Base-by-base conservation (phyloP, 2,329 filamentous ascomycete genomes). In the Aspergillus alliaceus region DNA sequence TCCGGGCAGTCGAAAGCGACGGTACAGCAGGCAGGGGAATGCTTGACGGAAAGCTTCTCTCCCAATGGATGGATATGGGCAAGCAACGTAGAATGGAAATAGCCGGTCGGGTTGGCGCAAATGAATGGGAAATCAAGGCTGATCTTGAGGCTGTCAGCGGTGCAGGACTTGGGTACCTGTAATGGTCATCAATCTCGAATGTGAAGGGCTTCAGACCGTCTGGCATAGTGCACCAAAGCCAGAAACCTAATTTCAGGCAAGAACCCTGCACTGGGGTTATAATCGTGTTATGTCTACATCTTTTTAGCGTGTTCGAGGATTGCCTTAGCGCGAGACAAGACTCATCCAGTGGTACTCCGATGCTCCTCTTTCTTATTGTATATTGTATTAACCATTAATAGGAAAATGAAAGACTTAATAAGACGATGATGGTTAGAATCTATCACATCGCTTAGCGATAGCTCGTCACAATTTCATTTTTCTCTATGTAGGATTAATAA, bases 21-120 rank as follows among this genome's bases (percentile, higher is more conserved):
- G 68, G 75, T 57, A 62, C 78, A 59, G 56, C 84, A 77, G 63
- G 84, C 1, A 79, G 90, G 18, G 86, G 84, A 2, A 83, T 96
- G 51, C 82, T 97, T 4, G 93, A 97, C 70, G 92, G 91, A 0
- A 83, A 82, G n/a, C 69, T 96, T 39, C 72, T 96, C 59, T 81
- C 84, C 58, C 77, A 91, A 56, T 95, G 91, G 86, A 82, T 84
- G 39, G 91, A 95, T 75, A 73, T 96, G 61, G 84, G 89, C 6
- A 87, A 86, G 42, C 86, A 88, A 50, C 85, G 88, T 62, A 80
- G 88, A 64, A 82, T 80, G 6, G 92, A 96, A 75, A 86, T 93
- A 46, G 84, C 91, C 1, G 84, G 86, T 0, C 84, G 91, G 63
- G 88, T 90, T 2, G 93, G 91, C 11, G 83, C 79, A 0, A 83